phyloP scores from a whole-genome alignment of 208 protist species.

The Crithidia expoeki region DNA sequence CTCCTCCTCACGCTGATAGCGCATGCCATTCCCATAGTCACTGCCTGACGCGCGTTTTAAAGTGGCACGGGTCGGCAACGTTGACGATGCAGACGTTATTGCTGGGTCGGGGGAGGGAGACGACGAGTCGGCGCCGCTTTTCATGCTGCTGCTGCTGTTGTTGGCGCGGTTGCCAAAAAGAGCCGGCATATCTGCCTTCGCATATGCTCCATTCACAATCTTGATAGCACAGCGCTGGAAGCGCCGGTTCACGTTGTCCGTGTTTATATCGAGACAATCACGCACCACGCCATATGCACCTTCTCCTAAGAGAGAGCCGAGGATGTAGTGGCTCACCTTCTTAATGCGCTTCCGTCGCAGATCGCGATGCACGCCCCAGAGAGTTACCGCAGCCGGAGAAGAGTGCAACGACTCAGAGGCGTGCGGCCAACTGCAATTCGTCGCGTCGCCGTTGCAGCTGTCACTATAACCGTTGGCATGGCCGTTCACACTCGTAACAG shows the following conservation, averaged over 20 bases:
- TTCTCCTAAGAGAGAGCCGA: constrained; percentile 81
- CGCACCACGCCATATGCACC: constrained; percentile 77
- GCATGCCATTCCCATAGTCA: constrained; percentile 2
- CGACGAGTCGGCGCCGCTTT: not conserved
- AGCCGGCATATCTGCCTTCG: constrained; percentile 4
- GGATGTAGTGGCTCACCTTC: constrained; percentile 81
- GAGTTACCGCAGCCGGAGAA: constrained; percentile 47
- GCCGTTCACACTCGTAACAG: not conserved
- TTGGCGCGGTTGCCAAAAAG: constrained; percentile 6
- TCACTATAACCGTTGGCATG: not conserved
- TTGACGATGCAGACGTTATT: not conserved
- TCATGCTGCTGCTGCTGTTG: constrained; percentile 2
- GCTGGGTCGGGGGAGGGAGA: not conserved
- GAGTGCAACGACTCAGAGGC: constrained; percentile 18
- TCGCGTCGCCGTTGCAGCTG: not conserved
- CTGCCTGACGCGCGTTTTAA: constrained; percentile 22
- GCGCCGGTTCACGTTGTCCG: constrained; percentile 39
- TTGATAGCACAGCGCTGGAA: constrained; percentile 64
- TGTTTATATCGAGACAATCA: constrained; percentile 73
- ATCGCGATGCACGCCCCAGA: constrained; percentile 44
- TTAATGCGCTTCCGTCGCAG: constrained; percentile 82
- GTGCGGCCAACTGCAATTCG: not conserved
- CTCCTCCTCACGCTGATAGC: constrained; percentile 32
- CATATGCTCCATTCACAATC: constrained; percentile 28
- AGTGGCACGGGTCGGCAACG: not conserved